Evolutionary conservation across 495 filamentous ascomycete species (phyloP), one percentile per base, ranked within the genome.

Genomic region (Xylaria venustula): DNA sequence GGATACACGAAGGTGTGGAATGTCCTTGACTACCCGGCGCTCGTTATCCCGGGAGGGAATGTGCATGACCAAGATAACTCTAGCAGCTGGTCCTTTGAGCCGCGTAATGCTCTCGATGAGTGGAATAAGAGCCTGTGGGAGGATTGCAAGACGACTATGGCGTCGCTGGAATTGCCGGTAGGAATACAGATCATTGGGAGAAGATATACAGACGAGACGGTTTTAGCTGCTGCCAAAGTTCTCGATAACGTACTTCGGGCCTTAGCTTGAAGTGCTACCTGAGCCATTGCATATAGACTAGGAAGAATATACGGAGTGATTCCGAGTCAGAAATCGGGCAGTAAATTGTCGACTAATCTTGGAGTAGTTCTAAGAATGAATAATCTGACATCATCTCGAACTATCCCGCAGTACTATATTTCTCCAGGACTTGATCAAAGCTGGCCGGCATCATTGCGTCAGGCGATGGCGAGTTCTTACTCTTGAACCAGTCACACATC

Each of bases 131-230:
- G 48, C 28, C 41, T 74, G 15, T 77, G 74, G 74, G 50, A 55
- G 9, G 44, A 57, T 32, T 42, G 88, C 63, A 93, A 92, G 65
- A 83, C 91, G 68, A 83, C 87, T 0, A 73, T 72, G 25, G 81
- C 82, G 61, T 90, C 93, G 87, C 82, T 86, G n/a, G 88, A 86
- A 2, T 75, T 93, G 56, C 89, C 90, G 0, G 88, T 92, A 15
- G 89, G 81, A 0, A 81, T 93, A 40, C 91, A 95, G 71, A 79
- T 95, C 17, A 87, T 92, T 4, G 91, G 89, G 5, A 81, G 85
- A 57, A 80, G 87, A 37, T 80, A 91, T 68, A 80, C 91, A 67
- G 91, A 95, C 71, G 91, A 93, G 78, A 90, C 90, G 72, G 88
- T 93, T 5, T 70, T 93, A 36, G 87, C 85, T 1, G 78, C 87